Conservation (phyloP, 257 asterid species). For the Apocynum venetum region DNA sequence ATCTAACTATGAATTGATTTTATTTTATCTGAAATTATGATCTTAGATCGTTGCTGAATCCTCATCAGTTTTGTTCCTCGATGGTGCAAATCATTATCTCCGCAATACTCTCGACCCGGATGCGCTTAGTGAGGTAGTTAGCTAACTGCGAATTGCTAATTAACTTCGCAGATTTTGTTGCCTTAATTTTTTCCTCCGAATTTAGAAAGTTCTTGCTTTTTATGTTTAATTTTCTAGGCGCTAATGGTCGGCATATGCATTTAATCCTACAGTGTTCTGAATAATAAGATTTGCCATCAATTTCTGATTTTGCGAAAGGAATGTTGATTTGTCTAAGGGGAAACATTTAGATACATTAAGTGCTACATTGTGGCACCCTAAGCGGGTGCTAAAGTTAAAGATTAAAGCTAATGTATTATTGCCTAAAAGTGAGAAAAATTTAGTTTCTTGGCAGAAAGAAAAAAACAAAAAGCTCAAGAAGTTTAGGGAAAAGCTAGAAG, state of each 20-base stretch:
- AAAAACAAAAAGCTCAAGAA: neutral
- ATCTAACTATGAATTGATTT: slow-evolving; percentile 21
- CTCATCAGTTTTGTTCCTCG: slow-evolving; percentile 59
- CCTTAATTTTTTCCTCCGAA: neutral
- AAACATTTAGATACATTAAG: neutral
- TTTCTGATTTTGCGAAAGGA: neutral
- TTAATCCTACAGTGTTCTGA: neutral
- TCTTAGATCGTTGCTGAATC: slow-evolving; percentile 44
- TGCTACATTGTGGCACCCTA: neutral
- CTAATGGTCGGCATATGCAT: neutral
- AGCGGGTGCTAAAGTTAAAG: neutral
- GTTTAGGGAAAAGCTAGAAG: neutral
- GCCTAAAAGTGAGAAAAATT: neutral
- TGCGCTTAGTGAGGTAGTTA: slow-evolving; percentile 40
- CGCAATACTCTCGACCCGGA: slow-evolving; percentile 42
- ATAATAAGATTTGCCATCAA: neutral
- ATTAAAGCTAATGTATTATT: neutral
- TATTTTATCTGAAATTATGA: slow-evolving; percentile 13
- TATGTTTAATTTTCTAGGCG: neutral
- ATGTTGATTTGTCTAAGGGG: neutral
- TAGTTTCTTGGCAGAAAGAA: neutral
- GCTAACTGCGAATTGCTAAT: slow-evolving; percentile 7
- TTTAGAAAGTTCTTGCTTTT: neutral
- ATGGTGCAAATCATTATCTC: slow-evolving; percentile 52
- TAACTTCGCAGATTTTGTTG: neutral